Base-by-base conservation (phyloP, 331 rosid species). In the Acacia concinna region DNA sequence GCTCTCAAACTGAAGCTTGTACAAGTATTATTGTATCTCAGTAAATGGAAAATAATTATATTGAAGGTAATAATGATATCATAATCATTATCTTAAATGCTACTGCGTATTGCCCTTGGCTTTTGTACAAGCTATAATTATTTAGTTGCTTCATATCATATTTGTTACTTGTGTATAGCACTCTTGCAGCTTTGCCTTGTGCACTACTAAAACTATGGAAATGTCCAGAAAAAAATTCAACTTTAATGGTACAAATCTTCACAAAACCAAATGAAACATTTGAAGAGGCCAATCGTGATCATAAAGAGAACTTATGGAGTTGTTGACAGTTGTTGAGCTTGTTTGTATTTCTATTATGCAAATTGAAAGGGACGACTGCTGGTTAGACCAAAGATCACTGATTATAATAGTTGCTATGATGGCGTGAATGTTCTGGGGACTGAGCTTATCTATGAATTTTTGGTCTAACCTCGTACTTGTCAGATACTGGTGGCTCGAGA, bases 131-230 rank as follows among this genome's bases (percentile, higher is more conserved):
- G 38, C 68, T 62, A 5, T 30, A n/a, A n/a, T n/a, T n/a, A 57
- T 62, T 62, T 8, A 62, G 68, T 62, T 62, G 20, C 23, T 62
- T 31, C 4, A 30, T 15, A 13, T 34, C n/a, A 30, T 15, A 5
- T 34, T 62, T 30, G 38, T 62, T 63, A 63, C 12, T 31, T 31
- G 25, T 17, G 40, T 27, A 12, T 27, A 5, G 66, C 37, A 13
- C 66, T 27, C 14, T 54, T 2, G 62, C 28, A 54, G 62, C 13
- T n/a, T 21, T 54, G 28, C 30, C 86, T 79, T 90, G 93, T 25
- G 62, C 62, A 54, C 30, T 23, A 7, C 13, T 54, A 51, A 21
- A 21, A 54, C 62, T 8, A 8, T 54, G 30, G 28, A 14, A 13
- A 0, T 47, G 8, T 47, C n/a, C 54, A 17, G 54, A 51, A 20